A percentile compares a stretch with the other conserved stretches of the same genome.
phyloP scores from a whole-genome alignment of 768 basidiomycete species.

The Tulasnella sp. region DNA sequence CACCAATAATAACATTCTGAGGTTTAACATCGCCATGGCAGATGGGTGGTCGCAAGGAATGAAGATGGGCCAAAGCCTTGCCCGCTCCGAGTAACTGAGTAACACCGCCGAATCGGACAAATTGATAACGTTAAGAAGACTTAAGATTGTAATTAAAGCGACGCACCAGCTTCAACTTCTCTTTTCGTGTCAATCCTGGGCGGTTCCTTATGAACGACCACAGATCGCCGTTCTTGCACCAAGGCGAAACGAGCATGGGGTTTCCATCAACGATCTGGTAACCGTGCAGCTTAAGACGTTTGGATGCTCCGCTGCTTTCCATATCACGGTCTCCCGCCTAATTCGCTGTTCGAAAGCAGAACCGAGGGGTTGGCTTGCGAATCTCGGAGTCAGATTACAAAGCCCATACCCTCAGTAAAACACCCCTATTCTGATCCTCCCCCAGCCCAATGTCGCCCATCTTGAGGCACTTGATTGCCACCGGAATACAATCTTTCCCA shows the following conservation, averaged over 20 bases:
- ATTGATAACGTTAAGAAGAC: neutral
- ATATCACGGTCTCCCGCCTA: neutral
- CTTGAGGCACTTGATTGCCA: neutral
- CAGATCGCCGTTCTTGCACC: neutral
- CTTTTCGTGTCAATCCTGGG: neutral
- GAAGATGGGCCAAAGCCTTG: neutral
- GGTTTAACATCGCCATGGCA: neutral
- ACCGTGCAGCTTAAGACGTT: neutral
- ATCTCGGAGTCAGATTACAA: neutral
- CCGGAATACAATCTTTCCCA: neutral
- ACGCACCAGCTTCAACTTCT: neutral
- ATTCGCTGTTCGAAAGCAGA: too few relatives aligned
- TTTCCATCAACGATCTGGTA: neutral
- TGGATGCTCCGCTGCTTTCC: neutral
- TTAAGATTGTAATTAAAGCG: neutral
- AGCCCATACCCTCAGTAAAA: neutral
- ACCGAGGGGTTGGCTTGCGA: too few relatives aligned
- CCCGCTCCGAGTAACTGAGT: neutral
- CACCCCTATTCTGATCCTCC: too few relatives aligned
- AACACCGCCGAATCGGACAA: neutral
- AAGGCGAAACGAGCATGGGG: neutral
- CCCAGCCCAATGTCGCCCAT: neutral
- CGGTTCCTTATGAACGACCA: neutral
- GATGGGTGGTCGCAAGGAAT: neutral
- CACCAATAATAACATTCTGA: neutral